A percentile compares a stretch with the other conserved stretches of the same genome.
phyloP scores from a whole-genome alignment of 2,329 filamentous ascomycete genomes.

The Trichoderma breve region DNA sequence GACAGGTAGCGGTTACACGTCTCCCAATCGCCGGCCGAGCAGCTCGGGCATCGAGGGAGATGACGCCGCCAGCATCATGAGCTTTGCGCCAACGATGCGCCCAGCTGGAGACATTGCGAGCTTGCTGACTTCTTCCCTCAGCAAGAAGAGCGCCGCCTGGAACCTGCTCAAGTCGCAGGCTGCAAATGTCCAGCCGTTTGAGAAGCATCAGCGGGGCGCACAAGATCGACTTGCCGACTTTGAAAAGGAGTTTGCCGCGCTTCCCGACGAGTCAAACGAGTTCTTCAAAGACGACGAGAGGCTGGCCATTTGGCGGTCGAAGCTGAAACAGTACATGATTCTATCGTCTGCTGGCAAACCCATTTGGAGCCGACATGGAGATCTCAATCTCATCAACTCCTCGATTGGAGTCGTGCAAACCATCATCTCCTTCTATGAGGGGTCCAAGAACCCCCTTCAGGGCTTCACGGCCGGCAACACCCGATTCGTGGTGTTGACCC shows the following conservation, averaged over 20 bases:
- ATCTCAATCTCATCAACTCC: constrained; percentile 83
- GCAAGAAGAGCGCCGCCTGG: constrained; percentile 67
- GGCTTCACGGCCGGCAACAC: constrained; percentile 85
- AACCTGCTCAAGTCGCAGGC: constrained; percentile 63
- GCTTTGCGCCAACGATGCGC: constrained; percentile 62
- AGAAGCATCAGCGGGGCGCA: constrained; percentile 44
- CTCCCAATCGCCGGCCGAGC: constrained; percentile 35
- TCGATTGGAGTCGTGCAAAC: constrained; percentile 96
- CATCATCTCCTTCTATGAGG: constrained; percentile 94
- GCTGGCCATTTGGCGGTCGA: constrained; percentile 78
- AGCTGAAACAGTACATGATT: constrained; percentile 96
- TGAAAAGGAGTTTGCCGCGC: constrained; percentile 71
- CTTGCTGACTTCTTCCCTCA: constrained; percentile 69
- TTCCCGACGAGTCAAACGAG: constrained; percentile 55
- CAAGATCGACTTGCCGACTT: constrained; percentile 65
- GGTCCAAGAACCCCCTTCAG: constrained; percentile 70
- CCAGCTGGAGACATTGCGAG: constrained; percentile 74
- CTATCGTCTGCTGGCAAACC: constrained; percentile 95
- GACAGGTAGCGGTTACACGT: constrained; percentile 40
- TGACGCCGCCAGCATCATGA: constrained; percentile 65
- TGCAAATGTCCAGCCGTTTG: constrained; percentile 59
- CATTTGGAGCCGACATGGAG: constrained; percentile 93
- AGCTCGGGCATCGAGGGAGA: constrained; percentile 50
- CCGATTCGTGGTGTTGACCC: constrained; percentile 80
- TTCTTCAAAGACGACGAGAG: constrained; percentile 54